Evolutionary conservation across 257 asterid genomes (phyloP), one percentile per base, ranked within the genome.

Genomic region (Knoxia roxburghii): DNA sequence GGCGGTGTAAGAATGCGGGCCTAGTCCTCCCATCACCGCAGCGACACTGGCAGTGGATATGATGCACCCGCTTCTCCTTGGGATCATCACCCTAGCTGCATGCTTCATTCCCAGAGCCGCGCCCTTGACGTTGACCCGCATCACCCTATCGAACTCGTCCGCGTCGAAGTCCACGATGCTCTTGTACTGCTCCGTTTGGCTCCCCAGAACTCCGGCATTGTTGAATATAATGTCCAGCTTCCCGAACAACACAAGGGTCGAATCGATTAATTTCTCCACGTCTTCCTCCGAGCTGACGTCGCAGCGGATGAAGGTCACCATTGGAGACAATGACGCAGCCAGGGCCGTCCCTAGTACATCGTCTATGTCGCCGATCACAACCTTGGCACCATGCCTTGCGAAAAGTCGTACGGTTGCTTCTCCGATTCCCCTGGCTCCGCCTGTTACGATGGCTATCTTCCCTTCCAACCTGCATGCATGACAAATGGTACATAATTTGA

Each of bases 391-490:
- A 15, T 90, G 96, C 40, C 59, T 49, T 0, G 86, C 96, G 65
- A 86, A 88, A 26, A 86, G 86, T 24, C 85, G 68, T 0, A 85
- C 96, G 0, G 96, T 83, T 8, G 92, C 95, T 82, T 88, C 95
- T 15, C 97, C 97, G 1, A 90, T 90, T 23, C 97, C 97, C 40
- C 89, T 67, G 0, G 95, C 96, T 7, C 97, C 97, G 39, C 96
- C 97, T 0, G 97, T 90, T 18, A 90, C 79, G 1, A 90, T 79
- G 0, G 93, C 91, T 0, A 90, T 72, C 55, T 86, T 90, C 7
- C 95, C 96, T 23, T 86, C 96, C 81, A 90, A 70, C 68, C 97
- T 90, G 78, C 32, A 14, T n/a, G 21, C 24, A 12, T 9, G 3
- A 14, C 29, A n/a, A 20, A 18, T 27, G n/a, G n/a, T n/a, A n/a